Conservation (phyloP, 176 grass and related monocot species). For the Oryza glumipatula region DNA sequence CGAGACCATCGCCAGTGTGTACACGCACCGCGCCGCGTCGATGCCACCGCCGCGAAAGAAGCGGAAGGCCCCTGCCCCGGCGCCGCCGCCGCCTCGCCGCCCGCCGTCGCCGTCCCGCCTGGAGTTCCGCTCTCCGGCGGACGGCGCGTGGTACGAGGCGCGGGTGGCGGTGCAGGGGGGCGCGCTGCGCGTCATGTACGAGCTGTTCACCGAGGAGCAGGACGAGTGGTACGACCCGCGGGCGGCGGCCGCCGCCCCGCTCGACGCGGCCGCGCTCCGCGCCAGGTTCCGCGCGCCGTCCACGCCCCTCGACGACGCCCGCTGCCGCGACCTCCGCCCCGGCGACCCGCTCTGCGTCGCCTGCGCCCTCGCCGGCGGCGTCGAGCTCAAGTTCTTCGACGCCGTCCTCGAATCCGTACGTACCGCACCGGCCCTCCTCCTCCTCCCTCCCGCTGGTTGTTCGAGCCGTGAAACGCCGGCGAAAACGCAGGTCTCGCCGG, state of each 20-base stretch:
- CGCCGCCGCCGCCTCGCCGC: background rate
- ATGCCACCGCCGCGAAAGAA: constrained; percentile 32
- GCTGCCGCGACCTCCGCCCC: constrained; percentile 43
- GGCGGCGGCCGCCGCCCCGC: background rate
- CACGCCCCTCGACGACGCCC: constrained; percentile 38
- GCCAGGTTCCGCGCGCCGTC: constrained; percentile 33
- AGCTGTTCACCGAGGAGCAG: constrained; percentile 35
- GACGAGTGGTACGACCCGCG: constrained; percentile 48
- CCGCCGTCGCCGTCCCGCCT: background rate
- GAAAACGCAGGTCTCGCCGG: constrained; percentile 21
- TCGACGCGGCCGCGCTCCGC: constrained; percentile 33
- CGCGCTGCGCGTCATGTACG: constrained; percentile 54
- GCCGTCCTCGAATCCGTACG: constrained; percentile 51
- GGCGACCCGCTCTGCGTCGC: constrained; percentile 47
- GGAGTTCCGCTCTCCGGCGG: constrained; percentile 32
- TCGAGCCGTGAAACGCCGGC: background rate
- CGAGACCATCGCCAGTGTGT: too few relatives aligned
- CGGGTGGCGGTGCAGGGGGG: constrained; percentile 36
- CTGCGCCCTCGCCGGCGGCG: constrained; percentile 4
- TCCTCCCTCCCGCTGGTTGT: background rate
- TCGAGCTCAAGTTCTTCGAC: constrained; percentile 45
- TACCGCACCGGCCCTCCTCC: background rate
- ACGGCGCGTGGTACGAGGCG: constrained; percentile 57
- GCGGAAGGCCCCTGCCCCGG: background rate
- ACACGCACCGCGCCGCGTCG: background rate